Evolutionary conservation across 108 stramenopile species (phyloP).

Genomic region (Pseudonitzschia multiseries): DNA sequence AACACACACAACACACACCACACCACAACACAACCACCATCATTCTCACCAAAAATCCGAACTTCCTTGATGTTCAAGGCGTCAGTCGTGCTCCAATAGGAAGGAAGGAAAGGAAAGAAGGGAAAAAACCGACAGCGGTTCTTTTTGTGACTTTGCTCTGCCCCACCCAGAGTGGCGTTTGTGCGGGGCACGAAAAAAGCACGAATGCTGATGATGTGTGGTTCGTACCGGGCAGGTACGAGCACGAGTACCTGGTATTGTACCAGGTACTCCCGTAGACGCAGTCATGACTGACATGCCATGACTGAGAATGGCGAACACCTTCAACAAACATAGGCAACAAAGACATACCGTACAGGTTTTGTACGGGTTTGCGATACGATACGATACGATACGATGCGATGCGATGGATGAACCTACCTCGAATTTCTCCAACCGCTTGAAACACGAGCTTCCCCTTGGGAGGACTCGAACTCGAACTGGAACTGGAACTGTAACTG

Average conservation of each 20-base stretch:
- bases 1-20: no score
- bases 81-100: conserved; percentile 10
- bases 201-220: background rate
- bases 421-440: background rate
- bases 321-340: no score
- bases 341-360: no score
- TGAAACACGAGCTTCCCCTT: background rate
- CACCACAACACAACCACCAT: no score
- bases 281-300: conserved; percentile 11
- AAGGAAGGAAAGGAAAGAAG: background rate
- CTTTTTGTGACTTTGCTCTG: no score
- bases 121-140: no score
- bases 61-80: conserved; percentile 5
- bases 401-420: no score
- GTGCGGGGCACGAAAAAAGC: no score
- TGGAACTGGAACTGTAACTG: no score
- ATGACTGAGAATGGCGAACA: background rate
- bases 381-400: background rate
- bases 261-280: no score
- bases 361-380: background rate
- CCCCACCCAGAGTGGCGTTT: no score
- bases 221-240: background rate
- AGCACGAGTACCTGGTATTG: no score
- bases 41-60: conserved; percentile 5
- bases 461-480: background rate